Evolutionary conservation across 208 protist species (phyloP).

Genomic region (Leishmania braziliensis): DNA sequence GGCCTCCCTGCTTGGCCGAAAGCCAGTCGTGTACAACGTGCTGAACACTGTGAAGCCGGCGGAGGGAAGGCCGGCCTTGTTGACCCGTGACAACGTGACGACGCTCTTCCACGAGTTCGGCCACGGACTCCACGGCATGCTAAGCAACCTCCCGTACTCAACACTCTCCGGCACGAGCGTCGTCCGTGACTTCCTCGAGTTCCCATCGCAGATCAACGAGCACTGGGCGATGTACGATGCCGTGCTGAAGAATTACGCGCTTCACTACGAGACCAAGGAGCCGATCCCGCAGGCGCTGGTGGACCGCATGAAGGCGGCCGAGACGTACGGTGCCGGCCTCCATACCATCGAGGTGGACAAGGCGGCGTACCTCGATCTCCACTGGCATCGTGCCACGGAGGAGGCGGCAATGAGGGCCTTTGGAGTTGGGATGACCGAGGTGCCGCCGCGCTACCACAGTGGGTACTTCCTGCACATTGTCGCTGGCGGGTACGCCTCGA

Average conservation of each 20-base stretch:
- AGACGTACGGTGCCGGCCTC: conserved; percentile 39
- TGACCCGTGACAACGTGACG: too few relatives aligned
- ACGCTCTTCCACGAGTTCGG: conserved; percentile 76
- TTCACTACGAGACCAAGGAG: conserved; percentile 58
- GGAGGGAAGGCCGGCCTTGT: too few relatives aligned
- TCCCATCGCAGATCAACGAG: conserved; percentile 84
- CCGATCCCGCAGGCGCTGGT: conserved; percentile 50
- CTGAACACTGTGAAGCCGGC: too few relatives aligned
- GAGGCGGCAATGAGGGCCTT: conserved; percentile 21
- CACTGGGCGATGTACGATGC: conserved; percentile 56
- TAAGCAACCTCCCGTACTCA: conserved; percentile 40
- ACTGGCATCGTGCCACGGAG: conserved; percentile 38
- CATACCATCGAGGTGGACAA: conserved; percentile 53
- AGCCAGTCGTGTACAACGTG: too few relatives aligned
- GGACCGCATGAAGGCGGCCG: conserved; percentile 41
- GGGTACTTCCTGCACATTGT: conserved; percentile 69
- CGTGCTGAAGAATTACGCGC: conserved; percentile 55
- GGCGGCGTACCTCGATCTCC: too few relatives aligned
- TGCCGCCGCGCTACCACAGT: conserved; percentile 49
- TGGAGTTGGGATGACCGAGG: conserved; percentile 12
- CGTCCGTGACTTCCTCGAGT: conserved; percentile 77
- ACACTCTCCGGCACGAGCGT: conserved; percentile 67
- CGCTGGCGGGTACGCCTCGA: conserved; percentile 57
- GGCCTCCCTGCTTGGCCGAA: too few relatives aligned
- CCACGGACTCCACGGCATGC: conserved; percentile 80